Base-by-base conservation (phyloP, 495 filamentous ascomycete genomes). In the Daldinia grandis region DNA sequence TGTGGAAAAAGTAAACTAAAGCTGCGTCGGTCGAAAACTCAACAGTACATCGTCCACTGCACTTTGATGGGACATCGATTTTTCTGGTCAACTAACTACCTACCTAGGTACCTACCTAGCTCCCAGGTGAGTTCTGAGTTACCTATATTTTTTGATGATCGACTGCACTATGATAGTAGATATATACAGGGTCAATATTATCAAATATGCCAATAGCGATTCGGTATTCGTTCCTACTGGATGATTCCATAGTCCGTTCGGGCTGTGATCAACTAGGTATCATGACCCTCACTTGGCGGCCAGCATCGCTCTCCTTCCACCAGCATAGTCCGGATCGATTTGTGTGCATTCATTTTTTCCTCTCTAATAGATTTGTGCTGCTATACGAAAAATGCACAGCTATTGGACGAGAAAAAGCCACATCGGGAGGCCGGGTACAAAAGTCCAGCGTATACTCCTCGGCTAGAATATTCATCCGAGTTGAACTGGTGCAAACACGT, bases 391-490 rank as follows among this genome's bases (percentile, higher is more conserved):
- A 4, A 27, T n/a, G 49, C 21, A 1, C 25, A 25, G 49, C 25
- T 51, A 25, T 28, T n/a, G 25, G 49, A 25, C 4, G 10, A 51
- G 12, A 1, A 30, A 51, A 51, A 25, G 49, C 49, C 25, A 28
- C 49, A 27, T 53, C 24, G 49, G 49, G 1, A 53, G 14, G 25
- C 15, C 24, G 49, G 49, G 6, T 27, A 28, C 49, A 28, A 53
- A 53, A 53, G 49, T 30, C 49, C 49, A 28, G 24, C 7, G 19
- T 47, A 21, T 47, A 19, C 17, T 24, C 42, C 7, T 47, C 42
- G 42, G 42, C 17, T 47, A 10, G 42, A 47, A 47, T 47, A 47
- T 47, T 47, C 42, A 21, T 47, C 42, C 42, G 42, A 47, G 42
- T 19, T 47, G 8, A 47, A 24, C n/a, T 19, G 5, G 42, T 6